Conservation (phyloP, 306 rosid species). For the Trichosanthes truncata region DNA sequence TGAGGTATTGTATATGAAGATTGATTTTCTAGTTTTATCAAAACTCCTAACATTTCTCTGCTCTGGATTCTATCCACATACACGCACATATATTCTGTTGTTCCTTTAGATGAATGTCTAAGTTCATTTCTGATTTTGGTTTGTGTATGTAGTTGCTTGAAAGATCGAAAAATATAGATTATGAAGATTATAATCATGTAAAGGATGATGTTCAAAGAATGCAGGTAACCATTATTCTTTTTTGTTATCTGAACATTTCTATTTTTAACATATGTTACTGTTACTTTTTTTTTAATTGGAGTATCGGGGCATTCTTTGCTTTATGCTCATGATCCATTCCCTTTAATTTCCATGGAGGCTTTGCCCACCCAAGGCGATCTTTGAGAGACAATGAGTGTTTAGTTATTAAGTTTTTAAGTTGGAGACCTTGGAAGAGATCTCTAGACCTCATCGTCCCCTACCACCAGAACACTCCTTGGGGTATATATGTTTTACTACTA, state of each 20-base stretch:
- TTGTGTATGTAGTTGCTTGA: constrained; percentile 47
- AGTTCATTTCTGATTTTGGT: background rate
- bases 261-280: background rate
- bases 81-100: background rate
- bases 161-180: constrained; percentile 51
- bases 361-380: background rate
- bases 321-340: background rate
- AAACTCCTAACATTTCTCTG: background rate
- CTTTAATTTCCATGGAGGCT: background rate
- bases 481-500: background rate
- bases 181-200: constrained; percentile 65
- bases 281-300: background rate
- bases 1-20: constrained; percentile 51
- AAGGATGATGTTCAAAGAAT: constrained; percentile 49
- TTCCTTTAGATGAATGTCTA: background rate
- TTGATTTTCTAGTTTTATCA: background rate
- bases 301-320: background rate
- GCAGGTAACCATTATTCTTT: constrained; percentile 36
- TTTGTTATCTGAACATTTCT: background rate
- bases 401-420: background rate
- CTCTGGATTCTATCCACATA: background rate
- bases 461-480: background rate
- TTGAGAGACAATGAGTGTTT: background rate
- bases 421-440: background rate
- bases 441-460: background rate